Percentiles rank a stretch among this genome's conserved stretches.
Evolutionary conservation across 2,329 filamentous ascomycete species (phyloP).

Genomic region (Alternaria brassicicola): DNA sequence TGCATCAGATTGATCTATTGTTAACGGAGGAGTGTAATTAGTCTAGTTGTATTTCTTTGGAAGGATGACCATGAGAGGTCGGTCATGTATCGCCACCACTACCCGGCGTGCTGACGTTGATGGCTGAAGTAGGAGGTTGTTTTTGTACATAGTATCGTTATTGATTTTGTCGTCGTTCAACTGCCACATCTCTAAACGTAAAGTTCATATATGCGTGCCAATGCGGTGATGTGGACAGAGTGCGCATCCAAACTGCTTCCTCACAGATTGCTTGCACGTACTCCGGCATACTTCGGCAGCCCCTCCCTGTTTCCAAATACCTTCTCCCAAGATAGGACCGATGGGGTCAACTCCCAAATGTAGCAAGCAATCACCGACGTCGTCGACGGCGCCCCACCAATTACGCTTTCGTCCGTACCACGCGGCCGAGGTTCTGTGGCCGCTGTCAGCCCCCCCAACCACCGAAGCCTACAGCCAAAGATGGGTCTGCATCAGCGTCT

Average conservation of each 20-base stretch:
- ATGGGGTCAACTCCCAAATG: neutral
- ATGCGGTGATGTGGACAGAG: neutral
- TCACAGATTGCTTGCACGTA: neutral
- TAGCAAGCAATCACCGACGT: conserved; percentile 3
- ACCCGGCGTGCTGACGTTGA: conserved; percentile 7
- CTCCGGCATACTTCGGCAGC: neutral
- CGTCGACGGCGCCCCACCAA: neutral
- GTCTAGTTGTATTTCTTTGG: conserved; percentile 16
- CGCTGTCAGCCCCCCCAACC: neutral
- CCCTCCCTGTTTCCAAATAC: neutral
- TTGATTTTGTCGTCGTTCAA: neutral
- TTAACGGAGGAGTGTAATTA: conserved; percentile 19
- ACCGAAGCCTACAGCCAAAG: neutral
- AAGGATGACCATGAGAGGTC: conserved; percentile 14
- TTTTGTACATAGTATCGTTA: conserved; percentile 3
- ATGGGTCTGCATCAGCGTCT: neutral
- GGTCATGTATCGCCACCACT: conserved; percentile 16
- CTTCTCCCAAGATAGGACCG: neutral
- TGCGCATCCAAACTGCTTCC: too few relatives aligned
- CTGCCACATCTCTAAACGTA: neutral
- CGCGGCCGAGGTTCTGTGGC: neutral
- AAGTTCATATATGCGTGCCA: neutral
- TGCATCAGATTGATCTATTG: conserved; percentile 29
- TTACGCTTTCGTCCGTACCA: neutral
- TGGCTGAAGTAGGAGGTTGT: neutral